These are phyloP conservation scores for Yamadazyma pseudoaaseri DNA, from an alignment of 1,139 yeast species.

Conservation along the genomic window DNA sequence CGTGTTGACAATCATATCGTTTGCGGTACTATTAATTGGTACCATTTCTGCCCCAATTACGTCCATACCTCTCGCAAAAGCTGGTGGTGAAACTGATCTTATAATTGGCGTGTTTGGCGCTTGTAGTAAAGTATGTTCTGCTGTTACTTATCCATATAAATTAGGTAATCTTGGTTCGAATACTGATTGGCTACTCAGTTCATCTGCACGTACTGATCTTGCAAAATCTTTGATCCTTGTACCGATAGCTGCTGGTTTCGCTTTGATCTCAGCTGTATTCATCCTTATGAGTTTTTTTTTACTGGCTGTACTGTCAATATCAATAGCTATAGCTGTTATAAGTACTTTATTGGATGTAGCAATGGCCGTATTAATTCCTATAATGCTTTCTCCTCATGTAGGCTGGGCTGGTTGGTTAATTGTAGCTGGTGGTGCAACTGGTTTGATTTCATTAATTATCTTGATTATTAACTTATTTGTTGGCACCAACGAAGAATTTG, in stretches of 20 bases:
- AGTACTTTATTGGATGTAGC: constrained; percentile 53
- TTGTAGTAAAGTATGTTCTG: constrained; percentile 57
- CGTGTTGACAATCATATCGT: constrained; percentile 35
- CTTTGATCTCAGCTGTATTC: constrained; percentile 47
- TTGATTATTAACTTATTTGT: background rate
- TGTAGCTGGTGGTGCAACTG: constrained; percentile 58
- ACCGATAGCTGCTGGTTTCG: constrained; percentile 79
- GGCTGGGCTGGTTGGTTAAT: constrained; percentile 71
- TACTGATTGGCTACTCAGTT: constrained; percentile 24
- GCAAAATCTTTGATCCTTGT: constrained; percentile 74
- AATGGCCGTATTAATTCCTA: constrained; percentile 49
- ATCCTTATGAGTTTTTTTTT: constrained; percentile 20
- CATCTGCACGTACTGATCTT: constrained; percentile 56
- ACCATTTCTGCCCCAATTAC: constrained; percentile 50
- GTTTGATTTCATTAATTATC: background rate
- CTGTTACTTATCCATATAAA: constrained; percentile 34
- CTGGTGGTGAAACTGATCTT: background rate
- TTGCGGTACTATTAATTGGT: constrained; percentile 51
- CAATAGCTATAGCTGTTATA: constrained; percentile 23
- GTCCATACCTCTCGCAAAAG: background rate
- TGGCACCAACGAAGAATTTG: too few relatives aligned
- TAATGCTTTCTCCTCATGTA: constrained; percentile 62
- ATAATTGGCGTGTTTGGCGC: constrained; percentile 80
- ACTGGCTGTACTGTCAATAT: background rate
- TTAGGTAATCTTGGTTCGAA: constrained; percentile 20